Evolutionary conservation across 1,284 basidiomycete species (phyloP).

Genomic region (Boletellus sp.): DNA sequence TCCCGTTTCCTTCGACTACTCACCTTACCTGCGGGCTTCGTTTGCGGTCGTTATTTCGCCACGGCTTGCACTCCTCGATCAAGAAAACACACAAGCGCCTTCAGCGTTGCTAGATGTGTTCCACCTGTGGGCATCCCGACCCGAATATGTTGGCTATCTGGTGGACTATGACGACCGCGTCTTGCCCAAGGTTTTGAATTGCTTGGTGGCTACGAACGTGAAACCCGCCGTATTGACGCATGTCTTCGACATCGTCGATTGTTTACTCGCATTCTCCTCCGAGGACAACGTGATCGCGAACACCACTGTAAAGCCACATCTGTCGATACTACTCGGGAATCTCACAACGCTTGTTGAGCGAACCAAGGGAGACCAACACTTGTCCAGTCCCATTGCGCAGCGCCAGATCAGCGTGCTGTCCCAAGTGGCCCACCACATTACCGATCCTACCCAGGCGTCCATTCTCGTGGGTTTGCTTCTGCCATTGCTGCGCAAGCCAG

Average conservation of each 20-base stretch:
- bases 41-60: conserved; percentile 81
- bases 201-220: conserved; percentile 79
- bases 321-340: conserved; percentile 73
- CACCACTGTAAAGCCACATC: conserved; percentile 71
- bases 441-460: conserved; percentile 70
- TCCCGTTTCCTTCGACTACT: conserved; percentile 72
- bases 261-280: conserved; percentile 58
- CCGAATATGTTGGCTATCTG: conserved; percentile 60
- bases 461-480: conserved; percentile 74
- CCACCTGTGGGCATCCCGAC: conserved; percentile 69
- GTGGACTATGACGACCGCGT: conserved; percentile 68
- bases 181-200: conserved; percentile 78
- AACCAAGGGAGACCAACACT: conserved; percentile 51
- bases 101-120: conserved; percentile 89
- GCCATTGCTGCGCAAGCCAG: conserved; percentile 79
- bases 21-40: conserved; percentile 63
- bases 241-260: conserved; percentile 86
- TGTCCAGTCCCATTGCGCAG: conserved; percentile 75
- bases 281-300: conserved; percentile 50
- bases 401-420: conserved; percentile 84
- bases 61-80: conserved; percentile 70
- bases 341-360: conserved; percentile 71
- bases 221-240: conserved; percentile 81
- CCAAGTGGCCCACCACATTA: conserved; percentile 73
- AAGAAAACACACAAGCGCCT: conserved; percentile 90